Evolutionary conservation across 352 stramenopile species (phyloP).

Genomic region (Phytophthora aleatoria): DNA sequence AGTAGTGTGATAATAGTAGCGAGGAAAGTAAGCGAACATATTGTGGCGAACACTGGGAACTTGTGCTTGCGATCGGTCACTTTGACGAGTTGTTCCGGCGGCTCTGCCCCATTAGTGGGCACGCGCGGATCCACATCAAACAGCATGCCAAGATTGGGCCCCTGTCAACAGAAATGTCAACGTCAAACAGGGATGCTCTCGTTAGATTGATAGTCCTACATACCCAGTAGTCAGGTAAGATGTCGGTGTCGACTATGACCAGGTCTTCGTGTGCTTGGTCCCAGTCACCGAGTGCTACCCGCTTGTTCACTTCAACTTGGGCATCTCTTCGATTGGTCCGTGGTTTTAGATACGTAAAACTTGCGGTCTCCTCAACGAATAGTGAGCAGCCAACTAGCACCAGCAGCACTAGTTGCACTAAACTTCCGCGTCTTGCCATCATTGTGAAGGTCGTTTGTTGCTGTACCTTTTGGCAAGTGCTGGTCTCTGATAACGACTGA

Average conservation of each 20-base stretch:
- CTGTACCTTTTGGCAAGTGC: not conserved
- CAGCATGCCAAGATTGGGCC: not conserved
- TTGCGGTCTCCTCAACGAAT: not conserved
- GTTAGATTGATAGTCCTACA: not conserved
- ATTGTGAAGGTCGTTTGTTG: not conserved
- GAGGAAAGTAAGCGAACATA: slow-evolving; percentile 73
- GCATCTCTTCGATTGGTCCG: slow-evolving; percentile 1
- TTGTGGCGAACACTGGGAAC: slow-evolving; percentile 71
- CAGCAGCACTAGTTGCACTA: slow-evolving; percentile 7
- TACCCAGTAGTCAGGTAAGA: slow-evolving; percentile 67
- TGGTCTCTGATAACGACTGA: slow-evolving; percentile 4
- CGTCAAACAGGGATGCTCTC: not conserved
- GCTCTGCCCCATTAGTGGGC: slow-evolving; percentile 53
- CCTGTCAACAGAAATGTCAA: not conserved
- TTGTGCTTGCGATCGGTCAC: slow-evolving; percentile 72
- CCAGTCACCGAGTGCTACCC: slow-evolving; percentile 8
- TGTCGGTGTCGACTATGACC: slow-evolving; percentile 37
- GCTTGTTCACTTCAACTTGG: slow-evolving; percentile 12
- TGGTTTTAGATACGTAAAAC: not conserved
- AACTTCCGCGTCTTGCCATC: not conserved
- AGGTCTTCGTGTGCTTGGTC: slow-evolving; percentile 10
- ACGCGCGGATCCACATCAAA: slow-evolving; percentile 35
- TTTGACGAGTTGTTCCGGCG: slow-evolving; percentile 75
- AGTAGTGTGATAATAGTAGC: slow-evolving; percentile 67
- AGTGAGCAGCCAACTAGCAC: slow-evolving; percentile 6